Evolutionary conservation across 1,284 basidiomycete species (phyloP).

Genomic region (Sanghuangporus baumii): DNA sequence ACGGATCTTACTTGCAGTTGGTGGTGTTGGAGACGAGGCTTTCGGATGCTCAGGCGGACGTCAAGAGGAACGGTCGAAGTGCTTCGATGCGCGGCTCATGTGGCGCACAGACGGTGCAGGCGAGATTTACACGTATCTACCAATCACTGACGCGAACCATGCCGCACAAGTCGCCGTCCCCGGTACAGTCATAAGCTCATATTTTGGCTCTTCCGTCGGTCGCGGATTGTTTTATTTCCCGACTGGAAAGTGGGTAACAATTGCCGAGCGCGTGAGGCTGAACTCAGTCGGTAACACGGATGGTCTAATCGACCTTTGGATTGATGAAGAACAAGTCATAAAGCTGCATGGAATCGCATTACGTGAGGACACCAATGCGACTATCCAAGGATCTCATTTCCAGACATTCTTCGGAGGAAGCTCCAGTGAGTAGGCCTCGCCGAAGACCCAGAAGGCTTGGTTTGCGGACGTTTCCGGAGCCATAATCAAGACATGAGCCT

Average conservation of each 20-base stretch:
- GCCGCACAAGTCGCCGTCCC: constrained; percentile 18
- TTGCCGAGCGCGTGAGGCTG: constrained; percentile 34
- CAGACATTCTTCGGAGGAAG: constrained; percentile 39
- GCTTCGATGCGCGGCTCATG: constrained; percentile 22
- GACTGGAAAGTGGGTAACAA: constrained; percentile 31
- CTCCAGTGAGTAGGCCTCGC: constrained; percentile 31
- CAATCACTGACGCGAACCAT: constrained; percentile 22
- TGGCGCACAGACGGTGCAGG: constrained; percentile 37
- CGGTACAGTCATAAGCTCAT: constrained; percentile 22
- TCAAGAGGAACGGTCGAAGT: constrained; percentile 27
- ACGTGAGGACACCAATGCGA: constrained; percentile 19
- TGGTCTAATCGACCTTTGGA: constrained; percentile 22
- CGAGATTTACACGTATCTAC: constrained; percentile 58
- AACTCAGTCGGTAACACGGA: constrained; percentile 31
- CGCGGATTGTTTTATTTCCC: constrained; percentile 23
- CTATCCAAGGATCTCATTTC: constrained; percentile 25
- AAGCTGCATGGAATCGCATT: constrained; percentile 20
- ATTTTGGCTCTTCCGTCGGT: constrained; percentile 26
- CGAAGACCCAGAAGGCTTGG: constrained; percentile 33
- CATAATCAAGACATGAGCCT: constrained; percentile 1
- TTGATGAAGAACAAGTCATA: constrained; percentile 23
- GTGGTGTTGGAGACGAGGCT: constrained; percentile 39
- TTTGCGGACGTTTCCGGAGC: constrained; percentile 32
- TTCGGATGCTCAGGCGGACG: constrained; percentile 51
- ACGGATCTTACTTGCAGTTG: constrained; percentile 30